A percentile compares a stretch with the other conserved stretches of the same genome.
Conservation (phyloP, 306 rosid species). For the Comarum palustre region DNA sequence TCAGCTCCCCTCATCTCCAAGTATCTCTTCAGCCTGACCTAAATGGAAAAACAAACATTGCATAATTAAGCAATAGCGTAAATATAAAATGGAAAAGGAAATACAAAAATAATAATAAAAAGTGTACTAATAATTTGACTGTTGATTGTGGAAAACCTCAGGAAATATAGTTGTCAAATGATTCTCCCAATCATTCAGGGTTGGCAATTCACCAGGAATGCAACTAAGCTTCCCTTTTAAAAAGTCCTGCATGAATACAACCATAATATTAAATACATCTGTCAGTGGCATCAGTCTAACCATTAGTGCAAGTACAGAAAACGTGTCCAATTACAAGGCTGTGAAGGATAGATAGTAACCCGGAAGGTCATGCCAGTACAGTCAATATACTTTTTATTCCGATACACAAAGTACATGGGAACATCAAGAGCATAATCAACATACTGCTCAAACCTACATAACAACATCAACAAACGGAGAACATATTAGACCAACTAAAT, state of each 20-base stretch:
- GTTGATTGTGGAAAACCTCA: slow-evolving; percentile 50
- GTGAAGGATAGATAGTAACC: slow-evolving; percentile 55
- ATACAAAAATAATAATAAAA: not conserved
- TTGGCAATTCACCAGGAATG: slow-evolving; percentile 89
- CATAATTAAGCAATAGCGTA: slow-evolving; percentile 28
- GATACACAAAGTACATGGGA: slow-evolving; percentile 91
- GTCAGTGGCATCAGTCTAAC: not conserved
- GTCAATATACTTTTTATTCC: slow-evolving; percentile 72
- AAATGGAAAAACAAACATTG: slow-evolving; percentile 28
- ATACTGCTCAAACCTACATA: slow-evolving; percentile 86
- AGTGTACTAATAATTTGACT: not conserved
- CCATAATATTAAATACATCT: not conserved
- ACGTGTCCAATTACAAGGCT: slow-evolving; percentile 17
- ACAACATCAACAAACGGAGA: slow-evolving; percentile 15
- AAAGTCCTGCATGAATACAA: slow-evolving; percentile 62
- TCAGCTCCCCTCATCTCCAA: slow-evolving; percentile 99
- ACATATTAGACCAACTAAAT: slow-evolving; percentile 15
- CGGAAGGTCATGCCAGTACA: slow-evolving; percentile 95
- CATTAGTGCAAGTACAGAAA: slow-evolving; percentile 1
- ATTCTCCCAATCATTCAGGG: slow-evolving; percentile 95
- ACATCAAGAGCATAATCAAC: slow-evolving; percentile 97
- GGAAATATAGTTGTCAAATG: slow-evolving; percentile 95
- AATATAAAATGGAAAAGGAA: slow-evolving; percentile 7
- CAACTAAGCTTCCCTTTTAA: slow-evolving; percentile 78
- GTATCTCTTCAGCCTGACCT: slow-evolving; percentile 97